phyloP scores from a whole-genome alignment of 2,329 filamentous ascomycete species.

The Sarocladium brachiariae region DNA sequence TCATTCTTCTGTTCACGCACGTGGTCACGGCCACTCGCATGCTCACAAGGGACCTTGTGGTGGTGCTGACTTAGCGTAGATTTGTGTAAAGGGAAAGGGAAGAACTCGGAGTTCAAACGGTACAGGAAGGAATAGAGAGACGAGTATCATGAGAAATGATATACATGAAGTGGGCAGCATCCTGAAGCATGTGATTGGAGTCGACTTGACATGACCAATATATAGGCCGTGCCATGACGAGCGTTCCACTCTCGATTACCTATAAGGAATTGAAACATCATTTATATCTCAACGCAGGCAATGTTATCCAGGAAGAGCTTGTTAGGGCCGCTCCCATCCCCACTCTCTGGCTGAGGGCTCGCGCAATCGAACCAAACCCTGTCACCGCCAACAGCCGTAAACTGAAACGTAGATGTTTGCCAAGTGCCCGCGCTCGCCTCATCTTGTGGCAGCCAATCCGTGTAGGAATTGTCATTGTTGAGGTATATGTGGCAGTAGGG shows the following conservation, averaged over 20 bases:
- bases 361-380: background rate
- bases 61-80: slow-evolving; percentile 13
- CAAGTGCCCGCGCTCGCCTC: background rate
- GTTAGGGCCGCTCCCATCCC: background rate
- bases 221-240: too few species aligned
- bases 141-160: slow-evolving; percentile 3
- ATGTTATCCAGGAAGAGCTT: background rate
- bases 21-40: slow-evolving; percentile 17
- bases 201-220: too few species aligned
- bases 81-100: too few species aligned
- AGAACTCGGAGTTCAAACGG: background rate
- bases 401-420: background rate
- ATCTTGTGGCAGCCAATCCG: background rate
- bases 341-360: background rate
- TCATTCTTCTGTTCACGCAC: background rate
- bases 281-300: background rate
- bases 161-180: background rate
- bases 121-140: slow-evolving; percentile 2
- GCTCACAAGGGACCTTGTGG: slow-evolving; percentile 24
- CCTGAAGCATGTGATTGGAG: too few species aligned
- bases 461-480: background rate
- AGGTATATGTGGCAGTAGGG: background rate
- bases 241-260: too few species aligned
- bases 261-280: too few species aligned
- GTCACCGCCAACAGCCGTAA: background rate